Evolutionary conservation across 306 rosid species (phyloP).

Genomic region (Casuarina cunninghamiana): DNA sequence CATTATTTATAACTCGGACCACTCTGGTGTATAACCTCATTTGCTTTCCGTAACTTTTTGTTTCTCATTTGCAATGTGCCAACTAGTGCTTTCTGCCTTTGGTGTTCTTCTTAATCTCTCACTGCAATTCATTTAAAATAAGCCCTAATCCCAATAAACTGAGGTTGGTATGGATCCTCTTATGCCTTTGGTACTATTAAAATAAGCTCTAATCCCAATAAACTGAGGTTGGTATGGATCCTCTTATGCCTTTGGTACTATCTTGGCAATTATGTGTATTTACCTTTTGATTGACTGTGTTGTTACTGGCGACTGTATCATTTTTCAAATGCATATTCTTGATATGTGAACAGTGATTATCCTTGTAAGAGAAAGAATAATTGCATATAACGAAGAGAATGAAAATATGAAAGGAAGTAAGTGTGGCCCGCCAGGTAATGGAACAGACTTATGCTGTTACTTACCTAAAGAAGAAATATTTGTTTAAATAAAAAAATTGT

Average conservation of each 20-base stretch:
- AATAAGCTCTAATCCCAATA: neutral
- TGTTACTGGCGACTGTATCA: neutral
- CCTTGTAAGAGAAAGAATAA: too few species aligned
- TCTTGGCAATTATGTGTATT: too few species aligned
- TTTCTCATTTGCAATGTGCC: too few species aligned
- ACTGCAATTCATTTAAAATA: neutral
- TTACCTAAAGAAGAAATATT: neutral
- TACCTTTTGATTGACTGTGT: too few species aligned
- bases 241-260: neutral
- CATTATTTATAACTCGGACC: too few species aligned
- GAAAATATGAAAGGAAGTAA: too few species aligned
- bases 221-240: neutral
- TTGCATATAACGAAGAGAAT: too few species aligned
- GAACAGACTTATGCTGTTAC: neutral
- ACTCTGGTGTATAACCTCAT: too few species aligned
- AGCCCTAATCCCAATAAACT: neutral
- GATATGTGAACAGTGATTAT: neutral
- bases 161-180: neutral
- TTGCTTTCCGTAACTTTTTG: too few species aligned
- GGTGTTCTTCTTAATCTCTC: too few species aligned
- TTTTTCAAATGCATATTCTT: neutral
- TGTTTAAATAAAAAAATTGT: neutral
- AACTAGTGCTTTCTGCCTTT: too few species aligned
- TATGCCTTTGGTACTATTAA: neutral
- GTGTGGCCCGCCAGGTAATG: too few species aligned